These are phyloP conservation scores for Backusella westeae DNA, from an alignment of 192 early-diverging fungal species.

Conservation along the genomic window DNA sequence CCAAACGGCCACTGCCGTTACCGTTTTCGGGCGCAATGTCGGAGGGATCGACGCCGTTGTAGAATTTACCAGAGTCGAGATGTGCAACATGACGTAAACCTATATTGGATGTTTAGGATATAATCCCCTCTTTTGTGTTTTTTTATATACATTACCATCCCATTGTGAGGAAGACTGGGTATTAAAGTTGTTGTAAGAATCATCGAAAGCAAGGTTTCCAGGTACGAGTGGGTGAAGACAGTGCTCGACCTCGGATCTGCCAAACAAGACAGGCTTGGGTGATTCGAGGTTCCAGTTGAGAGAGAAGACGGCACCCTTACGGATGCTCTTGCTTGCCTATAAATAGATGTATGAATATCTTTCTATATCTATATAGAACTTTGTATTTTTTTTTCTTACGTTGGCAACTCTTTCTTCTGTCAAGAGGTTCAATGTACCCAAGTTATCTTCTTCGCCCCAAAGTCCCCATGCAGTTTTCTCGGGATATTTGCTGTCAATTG, in stretches of 20 bases:
- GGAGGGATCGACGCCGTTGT: constrained; percentile 14
- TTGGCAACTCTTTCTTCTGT: constrained; percentile 18
- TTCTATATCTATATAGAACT: neutral
- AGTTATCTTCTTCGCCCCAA: constrained; percentile 34
- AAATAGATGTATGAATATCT: neutral
- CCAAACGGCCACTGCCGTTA: constrained; percentile 10
- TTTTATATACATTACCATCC: constrained; percentile 22
- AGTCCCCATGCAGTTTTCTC: constrained; percentile 30
- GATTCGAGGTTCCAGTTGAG: constrained; percentile 32
- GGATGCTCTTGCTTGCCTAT: constrained; percentile 26
- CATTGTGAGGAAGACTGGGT: constrained; percentile 36
- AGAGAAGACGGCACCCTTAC: constrained; percentile 23
- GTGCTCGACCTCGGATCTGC: neutral
- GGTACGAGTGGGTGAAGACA: constrained; percentile 10
- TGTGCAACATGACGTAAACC: constrained; percentile 22
- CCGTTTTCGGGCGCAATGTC: neutral
- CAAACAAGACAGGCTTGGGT: constrained; percentile 15
- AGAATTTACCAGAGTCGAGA: constrained; percentile 21
- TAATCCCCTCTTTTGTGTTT: neutral
- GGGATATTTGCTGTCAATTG: constrained; percentile 31
- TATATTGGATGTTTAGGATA: neutral
- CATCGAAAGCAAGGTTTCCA: constrained; percentile 19
- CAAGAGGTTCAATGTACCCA: constrained; percentile 29
- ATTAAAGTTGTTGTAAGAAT: constrained; percentile 32
- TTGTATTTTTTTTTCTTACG: constrained; percentile 6